Conservation (phyloP, 768 basidiomycete species). For the Tylopilus subfusipes region DNA sequence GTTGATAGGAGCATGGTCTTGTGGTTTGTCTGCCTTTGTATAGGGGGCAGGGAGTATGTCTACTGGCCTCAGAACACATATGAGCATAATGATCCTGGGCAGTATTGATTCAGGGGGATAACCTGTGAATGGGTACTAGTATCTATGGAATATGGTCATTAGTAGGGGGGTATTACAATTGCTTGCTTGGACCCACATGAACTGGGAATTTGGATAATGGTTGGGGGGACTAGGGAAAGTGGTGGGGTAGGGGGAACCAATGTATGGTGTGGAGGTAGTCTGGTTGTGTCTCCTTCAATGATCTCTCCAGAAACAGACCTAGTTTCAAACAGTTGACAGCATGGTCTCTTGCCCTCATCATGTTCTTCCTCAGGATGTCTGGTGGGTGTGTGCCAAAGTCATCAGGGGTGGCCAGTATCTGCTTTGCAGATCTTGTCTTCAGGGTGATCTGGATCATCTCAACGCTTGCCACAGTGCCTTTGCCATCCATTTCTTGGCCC, state of each 20-base stretch:
- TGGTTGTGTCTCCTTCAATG: slow-evolving; percentile 8
- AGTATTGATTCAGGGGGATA: too few relatives aligned
- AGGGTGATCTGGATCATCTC: not conserved
- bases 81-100: too few relatives aligned
- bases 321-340: slow-evolving; percentile 4
- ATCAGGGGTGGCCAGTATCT: slow-evolving; percentile 9
- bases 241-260: slow-evolving; percentile 2
- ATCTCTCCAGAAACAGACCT: slow-evolving; percentile 7
- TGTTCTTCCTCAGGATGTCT: slow-evolving; percentile 15
- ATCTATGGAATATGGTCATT: slow-evolving; percentile 18
- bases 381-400: slow-evolving; percentile 10
- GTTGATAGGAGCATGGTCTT: too few relatives aligned
- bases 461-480: not conserved
- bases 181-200: slow-evolving; percentile 13
- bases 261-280: not conserved
- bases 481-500: slow-evolving; percentile 9
- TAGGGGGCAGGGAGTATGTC: too few relatives aligned
- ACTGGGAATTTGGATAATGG: slow-evolving; percentile 23
- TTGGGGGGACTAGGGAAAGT: slow-evolving; percentile 26
- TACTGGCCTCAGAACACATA: too few relatives aligned
- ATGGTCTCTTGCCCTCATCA: slow-evolving; percentile 14
- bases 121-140: slow-evolving; percentile 8
- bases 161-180: not conserved
- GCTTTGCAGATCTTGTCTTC: slow-evolving; percentile 6
- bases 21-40: too few relatives aligned